Evolutionary conservation across 1,139 yeast genomes (phyloP), one percentile per base, ranked within the genome.

Genomic region (Yamadazyma buinensis): DNA sequence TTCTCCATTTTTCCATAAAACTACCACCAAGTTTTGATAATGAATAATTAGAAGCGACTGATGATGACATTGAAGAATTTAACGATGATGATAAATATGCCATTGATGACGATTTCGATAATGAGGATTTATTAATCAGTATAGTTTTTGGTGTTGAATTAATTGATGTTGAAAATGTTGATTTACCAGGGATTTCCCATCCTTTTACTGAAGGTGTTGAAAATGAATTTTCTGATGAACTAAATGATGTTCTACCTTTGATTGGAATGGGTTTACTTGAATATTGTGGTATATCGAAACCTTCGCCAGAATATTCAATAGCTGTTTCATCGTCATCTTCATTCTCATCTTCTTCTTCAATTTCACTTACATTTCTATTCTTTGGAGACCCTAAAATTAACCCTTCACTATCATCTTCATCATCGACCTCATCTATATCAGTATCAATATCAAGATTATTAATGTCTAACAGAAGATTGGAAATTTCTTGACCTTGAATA

Each of bases 1-100:
- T 59, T 42, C 59, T 63, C 75, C 75, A 69, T 43, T 65, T 68
- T n/a, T 69, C 75, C 48, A 68, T 46, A 40, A 68, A 67, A 36
- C 73, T 67, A 17, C 71, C 67, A 1, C 73, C 72, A n/a, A 67
- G 34, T 38, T 64, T 64, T 7, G 67, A 55, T 17, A 67, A 48
- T 1, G 72, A 66, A 43, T 63, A 66, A 36, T 61, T 64, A 1
- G 70, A 63, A 1, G 65, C 57, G 18, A 63, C 59, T 7, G 64
- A 58, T 3, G 71, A 60, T 3, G 71, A 60, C 2, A 66, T 50
- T 15, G 57, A 48, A 11, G 68, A 61, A 36, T 57, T 65, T 28
- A 68, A 52, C 1, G 73, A 67, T 4, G 72, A 64, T 3, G 72
- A 66, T 15, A 68, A 53, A 34, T 67, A 67, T 4, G 72, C 68